These are phyloP conservation scores for Cyberlindnera euphorbiiphila DNA, from an alignment of 805 yeast genomes.

Conservation along the genomic window DNA sequence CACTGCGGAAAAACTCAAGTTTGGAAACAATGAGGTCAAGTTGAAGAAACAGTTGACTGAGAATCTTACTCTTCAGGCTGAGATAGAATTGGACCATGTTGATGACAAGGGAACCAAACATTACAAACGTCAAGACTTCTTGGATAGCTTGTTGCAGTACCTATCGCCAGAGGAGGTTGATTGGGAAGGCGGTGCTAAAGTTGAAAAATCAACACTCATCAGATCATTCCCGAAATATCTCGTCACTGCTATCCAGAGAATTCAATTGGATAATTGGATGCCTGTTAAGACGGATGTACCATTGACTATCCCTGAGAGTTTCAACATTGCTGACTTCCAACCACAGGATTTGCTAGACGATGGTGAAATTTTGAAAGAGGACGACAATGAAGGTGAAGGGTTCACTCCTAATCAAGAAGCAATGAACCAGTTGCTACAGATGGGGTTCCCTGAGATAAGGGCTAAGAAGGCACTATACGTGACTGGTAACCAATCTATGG, in stretches of 20 bases:
- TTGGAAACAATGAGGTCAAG: constrained; percentile 45
- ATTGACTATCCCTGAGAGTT: constrained; percentile 43
- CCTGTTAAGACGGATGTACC: constrained; percentile 82
- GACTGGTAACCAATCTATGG: constrained; percentile 64
- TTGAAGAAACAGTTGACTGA: constrained; percentile 55
- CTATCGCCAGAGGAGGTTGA: constrained; percentile 58
- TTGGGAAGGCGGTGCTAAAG: constrained; percentile 29
- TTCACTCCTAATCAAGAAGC: constrained; percentile 57
- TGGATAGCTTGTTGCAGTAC: constrained; percentile 45
- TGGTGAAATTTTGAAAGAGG: constrained; percentile 31
- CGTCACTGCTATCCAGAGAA: constrained; percentile 72
- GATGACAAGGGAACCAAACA: constrained; percentile 43
- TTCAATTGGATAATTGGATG: constrained; percentile 83
- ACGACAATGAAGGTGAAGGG: constrained; percentile 24
- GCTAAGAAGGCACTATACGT: constrained; percentile 62
- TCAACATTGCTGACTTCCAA: constrained; percentile 46
- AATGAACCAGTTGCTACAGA: constrained; percentile 53
- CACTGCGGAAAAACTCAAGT: constrained; percentile 58
- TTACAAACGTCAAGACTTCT: constrained; percentile 37
- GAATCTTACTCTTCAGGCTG: constrained; percentile 57
- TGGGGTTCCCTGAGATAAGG: constrained; percentile 84
- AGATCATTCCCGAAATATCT: constrained; percentile 67
- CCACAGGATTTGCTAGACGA: constrained; percentile 40
- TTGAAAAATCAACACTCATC: constrained; percentile 37
- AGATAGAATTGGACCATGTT: constrained; percentile 34